Conservation (phyloP, 768 basidiomycete species). For the Clathrus columnatus region DNA sequence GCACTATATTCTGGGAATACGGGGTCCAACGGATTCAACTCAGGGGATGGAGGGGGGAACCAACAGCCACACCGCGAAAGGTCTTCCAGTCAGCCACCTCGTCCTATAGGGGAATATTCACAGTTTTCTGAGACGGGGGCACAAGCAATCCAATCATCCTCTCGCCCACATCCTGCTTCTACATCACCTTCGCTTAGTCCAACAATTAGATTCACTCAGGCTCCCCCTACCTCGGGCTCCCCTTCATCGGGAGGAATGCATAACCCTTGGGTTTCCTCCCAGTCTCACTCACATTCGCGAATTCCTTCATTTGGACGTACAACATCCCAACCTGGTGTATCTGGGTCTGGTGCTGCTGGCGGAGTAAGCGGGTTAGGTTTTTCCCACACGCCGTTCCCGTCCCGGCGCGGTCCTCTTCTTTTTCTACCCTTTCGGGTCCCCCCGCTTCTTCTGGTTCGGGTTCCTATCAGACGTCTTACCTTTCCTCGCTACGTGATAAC, state of each 20-base stretch:
- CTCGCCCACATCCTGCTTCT: constrained; percentile 43
- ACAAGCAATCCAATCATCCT: constrained; percentile 35
- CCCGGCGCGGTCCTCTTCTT: constrained; percentile 61
- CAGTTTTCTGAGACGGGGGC: neutral
- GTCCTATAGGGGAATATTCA: constrained; percentile 24
- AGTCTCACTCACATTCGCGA: constrained; percentile 33
- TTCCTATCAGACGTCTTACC: constrained; percentile 28
- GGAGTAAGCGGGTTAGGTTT: constrained; percentile 14
- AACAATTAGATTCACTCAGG: constrained; percentile 24
- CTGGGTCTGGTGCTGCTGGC: constrained; percentile 3
- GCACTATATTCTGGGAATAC: neutral
- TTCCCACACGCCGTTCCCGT: constrained; percentile 38
- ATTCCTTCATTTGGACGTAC: constrained; percentile 14
- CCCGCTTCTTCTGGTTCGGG: constrained; percentile 21
- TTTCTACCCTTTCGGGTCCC: constrained; percentile 45
- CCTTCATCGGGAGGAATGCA: neutral
- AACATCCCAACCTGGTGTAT: constrained; percentile 7
- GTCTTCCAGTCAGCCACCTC: constrained; percentile 64
- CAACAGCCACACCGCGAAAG: constrained; percentile 35
- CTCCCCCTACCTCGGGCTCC: constrained; percentile 24
- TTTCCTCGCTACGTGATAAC: constrained; percentile 56
- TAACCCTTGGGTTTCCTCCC: neutral
- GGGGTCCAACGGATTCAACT: constrained; percentile 6
- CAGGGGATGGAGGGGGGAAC: neutral
- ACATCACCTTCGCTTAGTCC: constrained; percentile 37